phyloP scores from a whole-genome alignment of 1,284 basidiomycete species.

The Schizophyllum commune region DNA sequence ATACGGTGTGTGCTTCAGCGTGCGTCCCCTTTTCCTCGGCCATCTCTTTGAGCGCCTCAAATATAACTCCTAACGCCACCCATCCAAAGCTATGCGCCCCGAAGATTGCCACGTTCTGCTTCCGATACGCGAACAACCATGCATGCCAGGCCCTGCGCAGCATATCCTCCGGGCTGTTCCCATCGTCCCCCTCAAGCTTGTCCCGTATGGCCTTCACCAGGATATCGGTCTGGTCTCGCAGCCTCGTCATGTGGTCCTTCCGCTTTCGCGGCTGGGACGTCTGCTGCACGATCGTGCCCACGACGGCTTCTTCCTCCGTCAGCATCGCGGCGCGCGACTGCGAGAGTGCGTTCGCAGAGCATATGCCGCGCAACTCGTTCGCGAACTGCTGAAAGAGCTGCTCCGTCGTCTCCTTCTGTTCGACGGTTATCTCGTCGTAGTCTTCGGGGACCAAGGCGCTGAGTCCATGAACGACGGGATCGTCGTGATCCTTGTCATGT shows the following conservation, averaged over 20 bases:
- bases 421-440: not conserved
- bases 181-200: constrained; percentile 39
- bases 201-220: constrained; percentile 40
- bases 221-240: constrained; percentile 44
- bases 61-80: constrained; percentile 47
- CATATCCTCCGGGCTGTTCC: constrained; percentile 24
- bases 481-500: not conserved
- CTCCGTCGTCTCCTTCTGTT: constrained; percentile 2
- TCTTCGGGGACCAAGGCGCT: not conserved
- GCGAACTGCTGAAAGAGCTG: constrained; percentile 37
- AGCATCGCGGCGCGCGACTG: constrained; percentile 32
- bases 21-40: constrained; percentile 14
- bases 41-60: constrained; percentile 34
- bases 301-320: constrained; percentile 52
- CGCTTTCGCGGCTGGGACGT: constrained; percentile 47
- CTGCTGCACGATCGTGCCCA: constrained; percentile 57
- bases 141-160: constrained; percentile 38
- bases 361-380: constrained; percentile 40
- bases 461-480: not conserved
- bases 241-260: constrained; percentile 40
- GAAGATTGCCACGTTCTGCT: constrained; percentile 30
- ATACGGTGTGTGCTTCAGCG: no score
- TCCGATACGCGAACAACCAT: constrained; percentile 39
- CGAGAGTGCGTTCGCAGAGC: constrained; percentile 39
- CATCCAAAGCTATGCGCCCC: constrained; percentile 56